A percentile compares a stretch with the other conserved stretches of the same genome.
Evolutionary conservation across 306 rosid genomes (phyloP).

Genomic region (Spatholobus suberectus): DNA sequence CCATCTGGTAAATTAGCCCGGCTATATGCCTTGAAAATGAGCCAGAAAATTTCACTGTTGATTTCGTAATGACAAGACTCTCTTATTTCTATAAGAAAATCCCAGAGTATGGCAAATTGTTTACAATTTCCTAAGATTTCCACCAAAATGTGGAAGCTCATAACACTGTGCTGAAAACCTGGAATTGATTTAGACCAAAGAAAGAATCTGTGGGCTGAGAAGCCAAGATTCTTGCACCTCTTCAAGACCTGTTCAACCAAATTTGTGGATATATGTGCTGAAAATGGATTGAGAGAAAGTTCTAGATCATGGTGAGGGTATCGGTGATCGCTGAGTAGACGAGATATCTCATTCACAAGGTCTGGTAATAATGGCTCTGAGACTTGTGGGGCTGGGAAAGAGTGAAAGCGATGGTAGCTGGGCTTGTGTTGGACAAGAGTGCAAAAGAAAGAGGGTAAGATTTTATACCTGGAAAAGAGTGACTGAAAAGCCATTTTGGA

Average conservation of each 20-base stretch:
- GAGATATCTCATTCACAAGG: constrained; percentile 82
- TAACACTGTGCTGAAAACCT: constrained; percentile 66
- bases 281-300: constrained; percentile 60
- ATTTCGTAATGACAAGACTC: constrained; percentile 60
- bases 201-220: constrained; percentile 89
- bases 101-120: constrained; percentile 90
- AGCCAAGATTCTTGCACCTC: constrained; percentile 80
- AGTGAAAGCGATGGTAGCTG: constrained; percentile 33
- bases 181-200: constrained; percentile 84
- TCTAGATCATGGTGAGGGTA: constrained; percentile 80
- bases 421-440: constrained; percentile 41
- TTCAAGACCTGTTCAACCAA: constrained; percentile 86
- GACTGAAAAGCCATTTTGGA: constrained; percentile 53
- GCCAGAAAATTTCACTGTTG: constrained; percentile 68
- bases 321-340: constrained; percentile 82
- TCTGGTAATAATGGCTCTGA: constrained; percentile 45
- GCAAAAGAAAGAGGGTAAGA: constrained; percentile 38
- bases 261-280: constrained; percentile 63
- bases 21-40: constrained; percentile 72
- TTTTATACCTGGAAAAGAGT: constrained; percentile 45
- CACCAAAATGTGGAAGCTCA: constrained; percentile 75
- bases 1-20: constrained; percentile 77
- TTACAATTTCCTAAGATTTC: constrained; percentile 73
- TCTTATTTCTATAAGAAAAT: constrained; percentile 72
- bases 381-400: constrained; percentile 35